Evolutionary conservation across 768 basidiomycete genomes (phyloP).

Genomic region (Collybia nuda): DNA sequence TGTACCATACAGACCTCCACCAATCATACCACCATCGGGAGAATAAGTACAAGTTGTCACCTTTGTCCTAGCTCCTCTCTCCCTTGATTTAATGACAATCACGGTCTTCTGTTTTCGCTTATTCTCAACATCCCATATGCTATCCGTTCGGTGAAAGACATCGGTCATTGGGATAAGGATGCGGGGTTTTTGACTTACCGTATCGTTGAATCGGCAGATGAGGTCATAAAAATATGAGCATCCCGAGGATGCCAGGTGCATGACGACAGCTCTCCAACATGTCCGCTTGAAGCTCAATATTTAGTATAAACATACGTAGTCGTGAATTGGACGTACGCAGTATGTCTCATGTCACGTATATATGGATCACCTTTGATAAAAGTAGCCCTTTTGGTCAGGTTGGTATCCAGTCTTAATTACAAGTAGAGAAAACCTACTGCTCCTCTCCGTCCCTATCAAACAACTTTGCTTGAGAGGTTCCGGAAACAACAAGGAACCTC

Average conservation of each 20-base stretch:
- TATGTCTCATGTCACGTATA: slow-evolving; percentile 98
- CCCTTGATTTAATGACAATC: slow-evolving; percentile 96
- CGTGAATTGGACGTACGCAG: slow-evolving; percentile 62
- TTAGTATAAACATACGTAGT: slow-evolving; percentile 4
- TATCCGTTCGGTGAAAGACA: slow-evolving; percentile 24
- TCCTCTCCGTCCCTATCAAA: slow-evolving; percentile 94
- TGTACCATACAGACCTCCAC: slow-evolving; percentile 60
- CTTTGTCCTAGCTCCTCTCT: slow-evolving; percentile 91
- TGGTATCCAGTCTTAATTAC: slow-evolving; percentile 29
- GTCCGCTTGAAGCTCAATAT: slow-evolving; percentile 58
- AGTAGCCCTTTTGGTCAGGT: slow-evolving; percentile 64
- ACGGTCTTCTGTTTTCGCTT: slow-evolving; percentile 93
- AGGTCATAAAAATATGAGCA: slow-evolving; percentile 80
- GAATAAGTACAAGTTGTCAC: slow-evolving; percentile 88
- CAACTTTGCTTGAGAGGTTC: slow-evolving; percentile 83
- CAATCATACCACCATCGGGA: slow-evolving; percentile 84
- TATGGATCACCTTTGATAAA: slow-evolving; percentile 96
- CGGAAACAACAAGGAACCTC: slow-evolving; percentile 84
- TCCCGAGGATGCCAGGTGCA: slow-evolving; percentile 95
- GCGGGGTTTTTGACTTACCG: slow-evolving; percentile 48
- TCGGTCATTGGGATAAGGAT: not conserved
- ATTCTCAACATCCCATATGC: slow-evolving; percentile 94
- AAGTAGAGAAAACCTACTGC: slow-evolving; percentile 54
- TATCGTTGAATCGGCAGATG: slow-evolving; percentile 94
- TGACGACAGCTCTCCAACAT: slow-evolving; percentile 88